These are phyloP conservation scores for Cyclospora cayetanensis DNA, from an alignment of 169 alveolate species.

Conservation along the genomic window DNA sequence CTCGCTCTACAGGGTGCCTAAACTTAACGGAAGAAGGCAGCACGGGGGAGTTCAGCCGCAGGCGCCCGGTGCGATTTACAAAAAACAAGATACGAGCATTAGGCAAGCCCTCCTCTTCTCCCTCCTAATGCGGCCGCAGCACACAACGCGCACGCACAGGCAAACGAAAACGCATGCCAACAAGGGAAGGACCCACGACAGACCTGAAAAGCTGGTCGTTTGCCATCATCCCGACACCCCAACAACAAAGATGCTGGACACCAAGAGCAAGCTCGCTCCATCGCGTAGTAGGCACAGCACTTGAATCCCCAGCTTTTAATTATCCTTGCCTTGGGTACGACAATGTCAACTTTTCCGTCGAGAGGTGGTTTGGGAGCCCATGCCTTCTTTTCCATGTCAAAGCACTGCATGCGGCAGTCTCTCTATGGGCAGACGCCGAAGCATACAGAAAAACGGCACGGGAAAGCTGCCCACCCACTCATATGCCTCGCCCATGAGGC, in stretches of 20 bases:
- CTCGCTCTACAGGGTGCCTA: constrained; percentile 60
- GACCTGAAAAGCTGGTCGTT: no score
- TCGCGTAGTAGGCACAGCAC: no score
- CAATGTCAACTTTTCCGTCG: constrained; percentile 65
- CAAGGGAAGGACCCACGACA: not conserved
- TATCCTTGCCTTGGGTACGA: constrained; percentile 68
- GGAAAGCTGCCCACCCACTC: not conserved
- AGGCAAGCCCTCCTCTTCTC: constrained; percentile 65
- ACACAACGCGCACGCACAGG: no score
- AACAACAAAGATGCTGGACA: not conserved
- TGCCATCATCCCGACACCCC: no score
- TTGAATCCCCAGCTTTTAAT: no score
- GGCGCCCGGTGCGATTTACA: constrained; percentile 68
- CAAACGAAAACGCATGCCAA: not conserved
- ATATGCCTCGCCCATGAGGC: not conserved
- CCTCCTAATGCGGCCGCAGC: no score
- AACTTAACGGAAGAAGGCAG: constrained; percentile 54
- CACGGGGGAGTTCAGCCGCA: constrained; percentile 67
- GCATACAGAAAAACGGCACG: not conserved
- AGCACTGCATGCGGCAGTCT: constrained; percentile 74
- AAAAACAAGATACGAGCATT: constrained; percentile 64
- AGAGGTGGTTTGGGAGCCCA: constrained; percentile 73
- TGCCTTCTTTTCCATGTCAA: constrained; percentile 35
- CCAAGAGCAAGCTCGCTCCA: no score
- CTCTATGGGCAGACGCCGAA: constrained; percentile 27